Evolutionary conservation across 176 grass and related monocot genomes (phyloP).

Genomic region (Ensete glaucum): DNA sequence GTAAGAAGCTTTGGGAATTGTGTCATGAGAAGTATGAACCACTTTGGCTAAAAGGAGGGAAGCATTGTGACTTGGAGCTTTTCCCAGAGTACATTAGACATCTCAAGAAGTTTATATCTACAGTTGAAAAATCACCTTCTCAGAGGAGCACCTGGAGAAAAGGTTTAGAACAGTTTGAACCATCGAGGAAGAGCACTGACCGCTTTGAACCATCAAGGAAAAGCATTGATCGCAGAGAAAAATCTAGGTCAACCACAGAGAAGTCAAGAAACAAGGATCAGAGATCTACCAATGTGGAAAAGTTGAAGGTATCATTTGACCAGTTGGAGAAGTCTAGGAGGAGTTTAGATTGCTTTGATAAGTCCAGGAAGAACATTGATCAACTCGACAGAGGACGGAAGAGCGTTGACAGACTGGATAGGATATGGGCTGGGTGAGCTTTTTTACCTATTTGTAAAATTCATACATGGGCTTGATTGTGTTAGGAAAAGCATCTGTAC

Average conservation of each 20-base stretch:
- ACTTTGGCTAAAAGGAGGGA: slow-evolving; percentile 74
- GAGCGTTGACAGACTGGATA: slow-evolving; percentile 80
- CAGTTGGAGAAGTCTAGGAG: slow-evolving; percentile 76
- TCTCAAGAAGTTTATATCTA: slow-evolving; percentile 8
- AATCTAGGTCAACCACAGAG: slow-evolving; percentile 42
- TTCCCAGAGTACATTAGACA: slow-evolving; percentile 8
- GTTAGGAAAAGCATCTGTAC: slow-evolving; percentile 2
- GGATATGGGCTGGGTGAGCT: slow-evolving; percentile 64
- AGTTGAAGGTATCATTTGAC: slow-evolving; percentile 51
- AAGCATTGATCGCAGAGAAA: slow-evolving; percentile 49
- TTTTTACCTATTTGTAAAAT: slow-evolving; percentile 33
- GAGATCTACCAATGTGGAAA: slow-evolving; percentile 64
- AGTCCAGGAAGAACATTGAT: slow-evolving; percentile 55
- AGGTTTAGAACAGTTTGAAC: background rate
- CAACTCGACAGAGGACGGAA: slow-evolving; percentile 63
- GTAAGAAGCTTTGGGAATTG: slow-evolving; percentile 74
- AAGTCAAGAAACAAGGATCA: slow-evolving; percentile 44
- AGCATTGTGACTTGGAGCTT: slow-evolving; percentile 28
- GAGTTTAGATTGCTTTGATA: slow-evolving; percentile 68
- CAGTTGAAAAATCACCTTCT: slow-evolving; percentile 3
- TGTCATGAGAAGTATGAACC: slow-evolving; percentile 86
- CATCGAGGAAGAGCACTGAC: slow-evolving; percentile 1
- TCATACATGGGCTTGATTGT: slow-evolving; percentile 37
- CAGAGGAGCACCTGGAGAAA: background rate
- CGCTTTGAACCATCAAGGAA: slow-evolving; percentile 49